Conservation (phyloP, 257 asterid genomes). For the Nyctanthes arbortristis region DNA sequence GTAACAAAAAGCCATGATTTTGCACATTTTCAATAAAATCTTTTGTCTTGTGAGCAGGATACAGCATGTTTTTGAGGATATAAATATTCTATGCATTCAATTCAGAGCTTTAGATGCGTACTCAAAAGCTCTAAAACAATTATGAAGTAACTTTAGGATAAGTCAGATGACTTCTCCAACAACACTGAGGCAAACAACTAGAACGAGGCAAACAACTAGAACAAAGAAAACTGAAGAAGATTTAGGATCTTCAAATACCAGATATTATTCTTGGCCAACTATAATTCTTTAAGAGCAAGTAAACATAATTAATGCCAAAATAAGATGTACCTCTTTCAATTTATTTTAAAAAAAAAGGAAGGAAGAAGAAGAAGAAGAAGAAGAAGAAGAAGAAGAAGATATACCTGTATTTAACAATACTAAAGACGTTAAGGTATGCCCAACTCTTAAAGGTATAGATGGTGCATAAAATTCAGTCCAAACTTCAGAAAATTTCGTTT, state of each 20-base stretch:
- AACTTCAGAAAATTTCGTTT: background rate
- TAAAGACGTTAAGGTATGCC: background rate
- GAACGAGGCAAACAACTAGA: too few species aligned
- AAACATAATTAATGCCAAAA: background rate
- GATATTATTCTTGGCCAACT: background rate
- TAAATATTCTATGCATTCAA: background rate
- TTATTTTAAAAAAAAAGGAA: too few species aligned
- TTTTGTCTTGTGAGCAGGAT: background rate
- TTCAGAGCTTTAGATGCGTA: background rate
- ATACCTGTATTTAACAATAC: background rate
- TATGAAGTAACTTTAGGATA: background rate
- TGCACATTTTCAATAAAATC: background rate
- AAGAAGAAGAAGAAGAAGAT: too few species aligned
- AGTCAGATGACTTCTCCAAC: background rate
- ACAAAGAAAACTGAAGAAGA: too few species aligned
- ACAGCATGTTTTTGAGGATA: background rate
- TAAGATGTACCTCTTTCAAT: too few species aligned
- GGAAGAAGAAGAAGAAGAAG: too few species aligned
- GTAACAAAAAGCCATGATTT: slow-evolving; percentile 27
- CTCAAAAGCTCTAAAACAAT: background rate
- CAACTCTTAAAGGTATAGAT: background rate
- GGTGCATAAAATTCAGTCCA: background rate
- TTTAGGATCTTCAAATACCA: background rate
- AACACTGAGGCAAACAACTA: too few species aligned
- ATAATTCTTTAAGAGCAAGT: background rate